These are phyloP conservation scores for Umbelopsis sp. DNA, from an alignment of 192 early-diverging fungal species.

Conservation along the genomic window DNA sequence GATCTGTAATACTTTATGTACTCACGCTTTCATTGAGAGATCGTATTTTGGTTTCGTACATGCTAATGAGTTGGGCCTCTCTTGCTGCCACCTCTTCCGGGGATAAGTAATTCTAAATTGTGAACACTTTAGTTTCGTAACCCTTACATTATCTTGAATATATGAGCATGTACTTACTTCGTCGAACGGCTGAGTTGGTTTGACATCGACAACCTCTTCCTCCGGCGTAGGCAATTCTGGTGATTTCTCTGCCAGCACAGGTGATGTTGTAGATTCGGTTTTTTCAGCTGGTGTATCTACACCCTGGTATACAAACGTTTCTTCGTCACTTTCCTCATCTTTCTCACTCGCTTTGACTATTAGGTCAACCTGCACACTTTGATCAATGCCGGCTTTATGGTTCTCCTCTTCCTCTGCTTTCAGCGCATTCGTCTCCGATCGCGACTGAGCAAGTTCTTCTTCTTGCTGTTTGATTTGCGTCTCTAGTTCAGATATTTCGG, in stretches of 20 bases:
- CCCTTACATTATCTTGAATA: slow-evolving; percentile 2
- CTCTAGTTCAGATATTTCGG: slow-evolving; percentile 30
- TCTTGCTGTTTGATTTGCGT: slow-evolving; percentile 15
- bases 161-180: neutral
- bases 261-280: neutral
- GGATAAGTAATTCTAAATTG: neutral
- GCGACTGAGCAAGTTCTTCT: slow-evolving; percentile 17
- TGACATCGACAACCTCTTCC: neutral
- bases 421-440: neutral
- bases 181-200: neutral
- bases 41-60: slow-evolving; percentile 27
- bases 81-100: slow-evolving; percentile 8
- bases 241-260: neutral
- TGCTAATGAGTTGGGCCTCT: slow-evolving; percentile 9
- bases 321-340: slow-evolving; percentile 37
- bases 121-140: neutral
- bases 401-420: slow-evolving; percentile 20
- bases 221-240: too few relatives aligned
- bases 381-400: slow-evolving; percentile 18
- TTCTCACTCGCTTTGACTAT: slow-evolving; percentile 31
- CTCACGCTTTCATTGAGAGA: slow-evolving; percentile 27
- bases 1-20: neutral
- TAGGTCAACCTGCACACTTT: slow-evolving; percentile 30
- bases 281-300: slow-evolving; percentile 1
- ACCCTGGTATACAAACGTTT: slow-evolving; percentile 34